Evolutionary conservation across 1,139 yeast species (phyloP), one percentile per base, ranked within the genome.

Genomic region (Entelexis sorbosivorans): DNA sequence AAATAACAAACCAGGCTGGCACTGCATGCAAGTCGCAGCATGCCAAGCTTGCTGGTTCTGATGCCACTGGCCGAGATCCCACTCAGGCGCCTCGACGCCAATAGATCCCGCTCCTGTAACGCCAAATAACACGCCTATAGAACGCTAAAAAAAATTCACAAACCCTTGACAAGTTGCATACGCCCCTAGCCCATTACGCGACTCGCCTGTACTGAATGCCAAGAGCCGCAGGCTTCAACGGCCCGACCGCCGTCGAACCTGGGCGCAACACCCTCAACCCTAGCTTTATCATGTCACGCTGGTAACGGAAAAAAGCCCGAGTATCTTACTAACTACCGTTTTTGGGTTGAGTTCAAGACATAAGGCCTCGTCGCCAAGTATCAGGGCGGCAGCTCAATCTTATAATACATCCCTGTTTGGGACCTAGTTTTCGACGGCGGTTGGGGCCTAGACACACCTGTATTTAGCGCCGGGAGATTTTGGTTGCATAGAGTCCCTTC

Each of bases 331-430:
- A 42, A 42, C 45, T 31, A 32, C 36, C 28, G 24, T 22, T 31
- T 42, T 42, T 31, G 45, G 45, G 35, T 42, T 42, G 45, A 42
- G 36, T 42, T 32, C 20, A 29, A 32, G 36, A 42, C 45, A 20
- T 32, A 42, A 39, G 44, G 44, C 33, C 22, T 8, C 36, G 19
- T 20, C 31, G 45, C 36, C 36, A 31, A 42, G 29, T 32, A 42
- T 42, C 32, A 42, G 36, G 45, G 29, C 36, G 36, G 29, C 29
- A 24, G 45, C 36, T 32, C 45, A 42, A 42, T 42, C 34, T 42
- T 32, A 32, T 24, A 20, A 31, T 32, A 32, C 31, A 14, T 32
- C 45, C 45, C 36, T 31, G 29, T 20, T 32, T 8, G 45, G 45
- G 45, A 16, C 36, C 7, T 19, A 11, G 5, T 19, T 7, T 13